phyloP scores from a whole-genome alignment of 2,329 filamentous ascomycete genomes.

The Cadophora gregata region DNA sequence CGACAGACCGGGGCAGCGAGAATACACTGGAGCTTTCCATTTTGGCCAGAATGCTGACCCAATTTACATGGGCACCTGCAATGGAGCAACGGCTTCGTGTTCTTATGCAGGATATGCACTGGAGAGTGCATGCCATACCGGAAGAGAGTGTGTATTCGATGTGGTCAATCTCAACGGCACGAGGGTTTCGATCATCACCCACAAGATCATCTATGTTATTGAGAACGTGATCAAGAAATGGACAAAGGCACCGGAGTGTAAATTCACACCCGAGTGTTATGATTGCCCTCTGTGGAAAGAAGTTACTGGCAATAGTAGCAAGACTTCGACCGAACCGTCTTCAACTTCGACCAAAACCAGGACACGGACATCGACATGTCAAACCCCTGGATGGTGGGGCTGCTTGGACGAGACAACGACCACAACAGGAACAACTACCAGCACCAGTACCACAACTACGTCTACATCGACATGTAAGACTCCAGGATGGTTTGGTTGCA shows the following conservation, averaged over 20 bases:
- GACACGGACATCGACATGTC: conserved; percentile 82
- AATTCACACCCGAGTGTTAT: conserved; percentile 77
- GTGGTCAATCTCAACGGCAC: conserved; percentile 91
- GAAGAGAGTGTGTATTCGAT: conserved; percentile 87
- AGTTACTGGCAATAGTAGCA: conserved; percentile 73
- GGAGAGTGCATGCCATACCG: conserved; percentile 91
- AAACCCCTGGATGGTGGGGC: conserved; percentile 85
- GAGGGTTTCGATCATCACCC: conserved; percentile 88
- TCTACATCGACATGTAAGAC: conserved; percentile 50
- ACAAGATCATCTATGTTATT: conserved; percentile 89
- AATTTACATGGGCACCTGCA: conserved; percentile 92
- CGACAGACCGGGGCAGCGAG: conserved; percentile 70
- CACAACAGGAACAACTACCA: conserved; percentile 31
- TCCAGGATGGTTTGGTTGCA: conserved; percentile 55
- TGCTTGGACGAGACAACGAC: conserved; percentile 52
- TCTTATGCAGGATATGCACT: conserved; percentile 93
- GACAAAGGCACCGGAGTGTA: conserved; percentile 78
- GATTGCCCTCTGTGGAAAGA: conserved; percentile 96
- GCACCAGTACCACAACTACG: conserved; percentile 43
- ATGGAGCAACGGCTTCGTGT: conserved; percentile 86
- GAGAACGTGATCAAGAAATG: conserved; percentile 86
- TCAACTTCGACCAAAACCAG: conserved; percentile 65
- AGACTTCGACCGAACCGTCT: conserved; percentile 69
- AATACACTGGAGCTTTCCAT: conserved; percentile 81
- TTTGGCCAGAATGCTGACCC: conserved; percentile 97